Evolutionary conservation across 164 flowering plant genomes (phyloP), one percentile per base, ranked within the genome.

Genomic region (Chimonanthus praecox): DNA sequence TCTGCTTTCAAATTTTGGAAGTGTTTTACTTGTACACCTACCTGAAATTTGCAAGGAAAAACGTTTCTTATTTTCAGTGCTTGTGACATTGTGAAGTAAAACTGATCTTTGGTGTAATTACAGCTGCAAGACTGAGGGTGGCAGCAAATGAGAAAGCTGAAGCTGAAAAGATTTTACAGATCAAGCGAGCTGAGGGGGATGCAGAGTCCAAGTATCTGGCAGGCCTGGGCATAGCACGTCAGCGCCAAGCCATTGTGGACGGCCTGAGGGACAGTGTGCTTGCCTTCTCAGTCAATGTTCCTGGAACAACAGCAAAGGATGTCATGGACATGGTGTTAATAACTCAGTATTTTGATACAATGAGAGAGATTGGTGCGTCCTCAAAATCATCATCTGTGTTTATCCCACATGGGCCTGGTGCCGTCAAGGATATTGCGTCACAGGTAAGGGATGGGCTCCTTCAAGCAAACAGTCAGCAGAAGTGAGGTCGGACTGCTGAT

Each of bases 61-160:
- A 33, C 33, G 33, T 33, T 33, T 33, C 33, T 1, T 33, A 33
- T 33, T 33, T 33, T 33, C 33, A 33, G 33, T 33, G 33, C 33
- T 33, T 1, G 33, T 33, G 33, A 33, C 33, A 33, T 33, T 33
- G 1, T 33, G 33, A 33, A 33, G 33, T 54, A 54, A 13, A 54
- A 54, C 16, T 11, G 15, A 54, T 54, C n/a, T n/a, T 10, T 54
- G 60, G 60, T 11, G 20, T 68, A n/a, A 58, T 48, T 71, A 18
- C 73, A 89, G 97, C 94, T 78, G 80, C 92, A 15, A 85, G 97
- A 78, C 49, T 88, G 87, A 92, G 97, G 82, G 78, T 85, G 66
- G 97, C 94, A 71, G 87, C 93, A n/a, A 88, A 75, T 74, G 97
- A 92, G 70, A 92, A 86, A 85, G 97, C 97, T 6, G 97, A 92